Evolutionary conservation across 208 protist species (phyloP).

Genomic region (Histomonas meleagridis): DNA sequence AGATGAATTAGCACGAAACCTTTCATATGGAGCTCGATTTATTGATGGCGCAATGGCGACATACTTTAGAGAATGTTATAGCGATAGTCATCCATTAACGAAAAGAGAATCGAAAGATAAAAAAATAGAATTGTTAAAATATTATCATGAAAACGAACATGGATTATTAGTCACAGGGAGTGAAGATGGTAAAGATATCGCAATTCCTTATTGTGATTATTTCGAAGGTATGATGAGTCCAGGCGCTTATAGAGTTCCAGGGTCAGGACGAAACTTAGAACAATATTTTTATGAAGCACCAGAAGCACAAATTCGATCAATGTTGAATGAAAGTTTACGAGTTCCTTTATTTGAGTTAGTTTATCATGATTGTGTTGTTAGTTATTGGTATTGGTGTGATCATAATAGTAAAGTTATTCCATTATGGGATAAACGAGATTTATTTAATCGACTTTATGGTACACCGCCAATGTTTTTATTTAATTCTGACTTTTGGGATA

Average conservation of each 20-base stretch:
- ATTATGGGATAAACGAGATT: background rate
- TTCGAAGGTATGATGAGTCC: slow-evolving; percentile 31
- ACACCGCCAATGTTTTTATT: slow-evolving; percentile 18
- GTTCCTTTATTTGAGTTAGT: background rate
- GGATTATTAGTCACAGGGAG: background rate
- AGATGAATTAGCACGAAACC: background rate
- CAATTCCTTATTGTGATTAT: background rate
- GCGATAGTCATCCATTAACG: background rate
- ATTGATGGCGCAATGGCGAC: background rate
- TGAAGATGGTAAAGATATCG: background rate
- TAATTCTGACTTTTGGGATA: too few species aligned
- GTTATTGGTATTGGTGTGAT: slow-evolving; percentile 32
- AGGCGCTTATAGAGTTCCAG: background rate
- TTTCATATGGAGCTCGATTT: background rate
- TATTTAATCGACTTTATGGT: background rate
- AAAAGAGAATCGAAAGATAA: background rate
- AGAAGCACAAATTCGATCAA: background rate
- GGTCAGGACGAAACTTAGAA: background rate
- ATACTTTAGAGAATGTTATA: background rate
- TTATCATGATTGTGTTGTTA: background rate
- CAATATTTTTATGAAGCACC: background rate
- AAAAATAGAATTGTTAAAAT: background rate
- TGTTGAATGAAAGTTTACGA: background rate
- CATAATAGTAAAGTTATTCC: background rate
- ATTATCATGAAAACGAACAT: background rate